These are phyloP conservation scores for Aspergillus caelatus DNA, from an alignment of 2,329 filamentous ascomycete species.

Conservation along the genomic window DNA sequence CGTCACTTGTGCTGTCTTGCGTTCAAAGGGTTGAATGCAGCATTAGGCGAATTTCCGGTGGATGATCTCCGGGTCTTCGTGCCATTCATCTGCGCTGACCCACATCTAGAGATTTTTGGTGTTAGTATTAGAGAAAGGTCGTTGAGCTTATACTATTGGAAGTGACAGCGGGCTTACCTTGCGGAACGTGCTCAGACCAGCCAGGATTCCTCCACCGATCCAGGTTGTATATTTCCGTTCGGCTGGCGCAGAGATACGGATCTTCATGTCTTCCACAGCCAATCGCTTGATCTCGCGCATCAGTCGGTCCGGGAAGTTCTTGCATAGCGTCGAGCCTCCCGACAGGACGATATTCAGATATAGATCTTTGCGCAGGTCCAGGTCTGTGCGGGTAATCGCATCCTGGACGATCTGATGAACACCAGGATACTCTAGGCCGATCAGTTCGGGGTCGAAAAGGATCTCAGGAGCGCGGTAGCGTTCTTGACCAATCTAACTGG, in stretches of 20 bases:
- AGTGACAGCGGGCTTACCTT: constrained; percentile 65
- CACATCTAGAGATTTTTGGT: constrained; percentile 73
- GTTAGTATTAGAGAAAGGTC: background rate
- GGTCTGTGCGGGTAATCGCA: constrained; percentile 89
- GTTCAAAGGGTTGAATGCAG: background rate
- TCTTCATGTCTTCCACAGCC: constrained; percentile 98
- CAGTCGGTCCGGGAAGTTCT: constrained; percentile 92
- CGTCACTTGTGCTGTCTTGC: background rate
- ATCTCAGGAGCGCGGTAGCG: constrained; percentile 96
- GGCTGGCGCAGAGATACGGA: constrained; percentile 97
- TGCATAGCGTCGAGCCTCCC: constrained; percentile 92
- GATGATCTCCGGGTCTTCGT: constrained; percentile 98
- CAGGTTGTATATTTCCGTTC: constrained; percentile 98
- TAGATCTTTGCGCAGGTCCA: constrained; percentile 90
- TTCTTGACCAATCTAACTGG: constrained; percentile 78
- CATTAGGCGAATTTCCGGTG: constrained; percentile 90
- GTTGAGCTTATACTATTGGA: background rate
- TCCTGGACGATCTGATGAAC: constrained; percentile 98
- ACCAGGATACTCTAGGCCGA: constrained; percentile 93
- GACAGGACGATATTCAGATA: constrained; percentile 98
- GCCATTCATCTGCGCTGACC: constrained; percentile 99
- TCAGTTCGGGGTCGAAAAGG: constrained; percentile 94
- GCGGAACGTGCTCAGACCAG: constrained; percentile 94
- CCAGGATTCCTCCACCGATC: constrained; percentile 97
- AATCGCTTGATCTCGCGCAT: constrained; percentile 89